Conservation (phyloP, 2,329 filamentous ascomycete species). For the Drechslerella coelobrocha region DNA sequence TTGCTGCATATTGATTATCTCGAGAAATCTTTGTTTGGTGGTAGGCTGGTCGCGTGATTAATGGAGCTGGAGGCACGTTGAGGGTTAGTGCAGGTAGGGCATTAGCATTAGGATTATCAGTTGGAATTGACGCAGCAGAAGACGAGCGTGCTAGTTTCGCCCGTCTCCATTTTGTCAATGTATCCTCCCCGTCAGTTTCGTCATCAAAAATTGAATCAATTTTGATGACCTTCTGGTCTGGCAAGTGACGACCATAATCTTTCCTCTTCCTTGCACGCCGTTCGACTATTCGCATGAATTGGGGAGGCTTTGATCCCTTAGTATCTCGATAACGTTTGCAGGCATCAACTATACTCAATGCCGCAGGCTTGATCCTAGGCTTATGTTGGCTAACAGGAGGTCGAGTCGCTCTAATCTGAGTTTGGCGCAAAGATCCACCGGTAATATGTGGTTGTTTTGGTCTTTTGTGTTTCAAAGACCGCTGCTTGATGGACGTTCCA, state of each 20-base stretch:
- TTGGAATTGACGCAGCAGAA: slow-evolving; percentile 2
- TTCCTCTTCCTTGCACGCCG: slow-evolving; percentile 30
- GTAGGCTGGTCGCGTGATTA: slow-evolving; percentile 7
- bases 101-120: neutral
- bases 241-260: slow-evolving; percentile 26
- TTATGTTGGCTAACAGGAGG: neutral
- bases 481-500: neutral
- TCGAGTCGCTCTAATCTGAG: neutral
- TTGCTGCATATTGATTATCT: neutral
- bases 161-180: slow-evolving; percentile 21
- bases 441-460: slow-evolving; percentile 22
- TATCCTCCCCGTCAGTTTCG: slow-evolving; percentile 46
- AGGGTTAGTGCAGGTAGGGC: neutral
- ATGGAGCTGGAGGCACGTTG: neutral
- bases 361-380: slow-evolving; percentile 17
- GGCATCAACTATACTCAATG: slow-evolving; percentile 42
- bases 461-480: slow-evolving; percentile 9
- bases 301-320: slow-evolving; percentile 21
- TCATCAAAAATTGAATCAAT: slow-evolving; percentile 33
- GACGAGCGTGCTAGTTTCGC: slow-evolving; percentile 15
- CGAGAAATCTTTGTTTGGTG: slow-evolving; percentile 25
- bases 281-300: slow-evolving; percentile 39
- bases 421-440: neutral
- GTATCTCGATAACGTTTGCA: slow-evolving; percentile 35
- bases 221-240: slow-evolving; percentile 34